phyloP scores from a whole-genome alignment of 768 basidiomycete genomes.

The Auriscalpium orientale region DNA sequence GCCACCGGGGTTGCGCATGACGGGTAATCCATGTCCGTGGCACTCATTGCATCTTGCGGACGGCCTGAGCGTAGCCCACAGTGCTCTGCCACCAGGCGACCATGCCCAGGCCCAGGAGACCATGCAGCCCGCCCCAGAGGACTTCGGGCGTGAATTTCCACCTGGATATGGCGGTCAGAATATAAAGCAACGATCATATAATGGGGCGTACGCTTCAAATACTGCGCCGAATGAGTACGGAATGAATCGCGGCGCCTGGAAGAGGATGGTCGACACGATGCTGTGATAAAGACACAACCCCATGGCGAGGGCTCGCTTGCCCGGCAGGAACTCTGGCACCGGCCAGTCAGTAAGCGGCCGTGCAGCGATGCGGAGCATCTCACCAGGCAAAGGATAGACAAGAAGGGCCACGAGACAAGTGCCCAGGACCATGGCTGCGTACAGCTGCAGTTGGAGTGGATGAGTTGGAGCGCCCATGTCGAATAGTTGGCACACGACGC shows the following conservation, averaged over 20 bases:
- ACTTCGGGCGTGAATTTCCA: slow-evolving; percentile 62
- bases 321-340: slow-evolving; percentile 66
- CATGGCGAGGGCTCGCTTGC: slow-evolving; percentile 77
- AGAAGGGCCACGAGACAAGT: slow-evolving; percentile 57
- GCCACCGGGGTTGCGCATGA: too few relatives aligned
- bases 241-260: slow-evolving; percentile 72
- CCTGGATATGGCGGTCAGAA: slow-evolving; percentile 24
- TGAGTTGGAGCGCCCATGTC: background rate
- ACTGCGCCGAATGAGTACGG: slow-evolving; percentile 59
- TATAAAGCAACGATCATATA: background rate
- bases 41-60: slow-evolving; percentile 2
- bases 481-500: slow-evolving; percentile 4
- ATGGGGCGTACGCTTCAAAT: slow-evolving; percentile 48
- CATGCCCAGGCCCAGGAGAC: slow-evolving; percentile 62
- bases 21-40: too few relatives aligned
- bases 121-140: slow-evolving; percentile 68
- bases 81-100: slow-evolving; percentile 81
- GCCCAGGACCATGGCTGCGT: slow-evolving; percentile 52
- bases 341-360: background rate
- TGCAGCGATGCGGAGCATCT: slow-evolving; percentile 12
- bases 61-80: slow-evolving; percentile 31
- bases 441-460: slow-evolving; percentile 41
- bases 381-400: slow-evolving; percentile 68
- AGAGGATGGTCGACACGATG: slow-evolving; percentile 64
- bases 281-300: slow-evolving; percentile 72